phyloP scores from a whole-genome alignment of 306 rosid genomes.

The Sicyos baderoa region DNA sequence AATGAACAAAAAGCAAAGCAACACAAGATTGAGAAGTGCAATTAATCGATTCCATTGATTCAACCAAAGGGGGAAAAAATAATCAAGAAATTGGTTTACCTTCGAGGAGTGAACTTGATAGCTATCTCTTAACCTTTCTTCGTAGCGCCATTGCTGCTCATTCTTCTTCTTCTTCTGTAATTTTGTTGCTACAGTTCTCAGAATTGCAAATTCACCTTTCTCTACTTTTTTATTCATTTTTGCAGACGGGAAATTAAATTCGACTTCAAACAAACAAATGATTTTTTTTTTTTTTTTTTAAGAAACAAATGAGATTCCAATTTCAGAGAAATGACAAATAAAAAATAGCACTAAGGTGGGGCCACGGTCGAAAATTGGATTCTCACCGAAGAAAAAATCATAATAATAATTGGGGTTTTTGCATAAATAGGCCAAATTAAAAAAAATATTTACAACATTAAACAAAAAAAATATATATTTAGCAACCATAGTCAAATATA shows the following conservation, averaged over 20 bases:
- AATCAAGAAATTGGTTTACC: not conserved
- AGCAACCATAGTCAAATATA: too few species aligned
- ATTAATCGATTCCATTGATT: not conserved
- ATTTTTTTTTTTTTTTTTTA: too few species aligned
- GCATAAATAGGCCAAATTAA: too few species aligned
- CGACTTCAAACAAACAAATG: not conserved
- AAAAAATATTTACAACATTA: too few species aligned
- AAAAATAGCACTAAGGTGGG: not conserved
- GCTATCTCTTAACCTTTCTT: not conserved
- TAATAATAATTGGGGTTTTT: too few species aligned
- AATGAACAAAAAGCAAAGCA: too few species aligned
- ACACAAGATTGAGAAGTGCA: slow-evolving; percentile 3
- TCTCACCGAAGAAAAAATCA: too few species aligned
- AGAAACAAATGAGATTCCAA: not conserved
- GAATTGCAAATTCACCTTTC: not conserved
- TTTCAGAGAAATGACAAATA: not conserved
- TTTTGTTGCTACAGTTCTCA: not conserved
- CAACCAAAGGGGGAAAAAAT: not conserved
- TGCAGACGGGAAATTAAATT: not conserved
- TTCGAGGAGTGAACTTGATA: not conserved
- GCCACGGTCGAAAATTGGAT: too few species aligned
- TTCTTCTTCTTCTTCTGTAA: not conserved
- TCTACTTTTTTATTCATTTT: not conserved
- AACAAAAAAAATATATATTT: too few species aligned
- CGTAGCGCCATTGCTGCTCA: not conserved